Conservation (phyloP, 768 basidiomycete species). For the Punctularia strigosozonata region DNA sequence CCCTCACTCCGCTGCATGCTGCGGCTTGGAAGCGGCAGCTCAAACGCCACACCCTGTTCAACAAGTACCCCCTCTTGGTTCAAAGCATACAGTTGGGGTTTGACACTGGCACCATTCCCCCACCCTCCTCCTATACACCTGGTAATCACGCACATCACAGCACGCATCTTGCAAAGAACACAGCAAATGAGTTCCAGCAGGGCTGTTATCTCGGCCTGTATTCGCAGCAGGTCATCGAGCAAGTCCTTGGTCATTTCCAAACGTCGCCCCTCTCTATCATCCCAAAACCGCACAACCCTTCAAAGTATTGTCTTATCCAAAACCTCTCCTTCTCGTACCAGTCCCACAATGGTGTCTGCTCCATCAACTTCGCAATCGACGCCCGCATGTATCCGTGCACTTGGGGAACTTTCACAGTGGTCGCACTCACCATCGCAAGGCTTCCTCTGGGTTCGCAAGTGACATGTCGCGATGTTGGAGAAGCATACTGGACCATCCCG, state of each 20-base stretch:
- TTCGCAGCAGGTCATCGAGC: slow-evolving; percentile 5
- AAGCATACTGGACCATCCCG: slow-evolving; percentile 26
- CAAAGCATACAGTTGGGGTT: no score
- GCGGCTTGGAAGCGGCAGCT: no score
- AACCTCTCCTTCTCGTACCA: slow-evolving; percentile 16
- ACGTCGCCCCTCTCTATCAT: slow-evolving; percentile 17
- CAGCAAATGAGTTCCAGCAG: background rate
- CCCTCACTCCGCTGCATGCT: no score
- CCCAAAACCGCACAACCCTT: slow-evolving; percentile 15
- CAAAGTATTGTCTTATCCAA: slow-evolving; percentile 16
- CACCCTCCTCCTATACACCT: no score
- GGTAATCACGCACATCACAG: background rate
- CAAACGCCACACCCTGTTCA: no score
- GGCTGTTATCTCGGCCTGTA: slow-evolving; percentile 6
- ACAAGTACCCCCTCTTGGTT: no score
- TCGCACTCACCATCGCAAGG: slow-evolving; percentile 17
- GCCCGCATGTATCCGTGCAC: slow-evolving; percentile 25
- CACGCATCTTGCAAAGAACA: background rate
- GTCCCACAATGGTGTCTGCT: slow-evolving; percentile 2
- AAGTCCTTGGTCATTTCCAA: slow-evolving; percentile 16
- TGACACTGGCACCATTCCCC: no score
- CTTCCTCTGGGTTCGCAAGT: slow-evolving; percentile 28
- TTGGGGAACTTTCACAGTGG: slow-evolving; percentile 29
- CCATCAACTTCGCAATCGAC: slow-evolving; percentile 21
- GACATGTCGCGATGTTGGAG: slow-evolving; percentile 22